These are phyloP conservation scores for Fraxinus sp. DNA, from an alignment of 305 asterid species.

Conservation along the genomic window DNA sequence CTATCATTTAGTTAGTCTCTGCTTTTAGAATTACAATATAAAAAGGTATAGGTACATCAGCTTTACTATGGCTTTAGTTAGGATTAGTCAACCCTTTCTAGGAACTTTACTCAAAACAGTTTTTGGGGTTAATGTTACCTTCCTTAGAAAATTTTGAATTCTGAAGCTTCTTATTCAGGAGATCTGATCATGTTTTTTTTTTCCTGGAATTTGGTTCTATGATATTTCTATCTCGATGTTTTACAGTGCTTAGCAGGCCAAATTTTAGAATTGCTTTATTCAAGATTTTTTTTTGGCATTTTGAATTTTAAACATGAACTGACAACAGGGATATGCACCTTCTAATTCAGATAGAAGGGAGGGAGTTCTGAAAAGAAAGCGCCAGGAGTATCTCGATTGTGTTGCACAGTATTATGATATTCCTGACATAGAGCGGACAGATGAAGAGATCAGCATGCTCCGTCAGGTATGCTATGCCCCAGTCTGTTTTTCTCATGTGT, in stretches of 20 bases:
- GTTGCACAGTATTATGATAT: constrained; percentile 86
- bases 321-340: constrained; percentile 99
- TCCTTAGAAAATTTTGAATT: constrained; percentile 1
- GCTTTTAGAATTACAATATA: background rate
- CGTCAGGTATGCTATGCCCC: constrained; percentile 64
- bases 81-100: background rate
- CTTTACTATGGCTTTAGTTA: background rate
- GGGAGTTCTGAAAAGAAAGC: constrained; percentile 83
- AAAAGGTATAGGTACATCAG: background rate
- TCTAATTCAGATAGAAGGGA: constrained; percentile 99
- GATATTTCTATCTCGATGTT: background rate
- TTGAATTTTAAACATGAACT: constrained; percentile 59
- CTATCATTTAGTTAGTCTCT: background rate
- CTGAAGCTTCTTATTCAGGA: constrained; percentile 3
- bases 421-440: constrained; percentile 83
- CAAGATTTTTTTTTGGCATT: constrained; percentile 11
- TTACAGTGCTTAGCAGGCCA: background rate
- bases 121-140: background rate
- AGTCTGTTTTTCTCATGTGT: constrained; percentile 18
- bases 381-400: constrained; percentile 81
- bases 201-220: background rate
- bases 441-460: constrained; percentile 92
- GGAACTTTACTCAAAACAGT: background rate
- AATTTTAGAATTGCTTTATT: constrained; percentile 5
- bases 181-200: background rate